Evolutionary conservation across 306 rosid species (phyloP).

Genomic region (Heteromeles arbutifolia): DNA sequence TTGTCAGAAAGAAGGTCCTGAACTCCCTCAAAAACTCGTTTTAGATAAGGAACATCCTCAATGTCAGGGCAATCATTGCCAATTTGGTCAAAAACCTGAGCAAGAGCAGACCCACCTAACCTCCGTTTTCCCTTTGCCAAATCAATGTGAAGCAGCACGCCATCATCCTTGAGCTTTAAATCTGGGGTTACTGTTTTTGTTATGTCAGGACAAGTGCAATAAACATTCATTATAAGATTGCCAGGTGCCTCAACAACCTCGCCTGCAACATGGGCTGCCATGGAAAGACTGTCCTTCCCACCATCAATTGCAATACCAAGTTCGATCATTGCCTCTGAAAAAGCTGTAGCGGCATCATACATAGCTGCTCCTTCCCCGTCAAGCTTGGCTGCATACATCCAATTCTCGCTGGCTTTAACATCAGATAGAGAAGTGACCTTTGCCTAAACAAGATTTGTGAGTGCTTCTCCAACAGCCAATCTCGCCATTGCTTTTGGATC

Average conservation of each 20-base stretch:
- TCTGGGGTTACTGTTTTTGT: slow-evolving; percentile 88
- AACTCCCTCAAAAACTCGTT: slow-evolving; percentile 69
- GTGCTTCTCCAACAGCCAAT: slow-evolving; percentile 90
- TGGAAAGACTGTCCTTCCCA: slow-evolving; percentile 88
- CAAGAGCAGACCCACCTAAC: slow-evolving; percentile 84
- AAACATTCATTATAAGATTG: slow-evolving; percentile 80
- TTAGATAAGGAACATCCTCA: slow-evolving; percentile 72
- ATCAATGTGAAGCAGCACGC: slow-evolving; percentile 76
- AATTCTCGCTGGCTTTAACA: slow-evolving; percentile 86
- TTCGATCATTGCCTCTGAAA: slow-evolving; percentile 77
- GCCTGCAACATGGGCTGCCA: slow-evolving; percentile 75
- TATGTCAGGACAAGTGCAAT: slow-evolving; percentile 87
- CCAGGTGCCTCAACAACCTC: slow-evolving; percentile 96
- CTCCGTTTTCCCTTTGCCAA: slow-evolving; percentile 71
- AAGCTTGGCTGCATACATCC: slow-evolving; percentile 96
- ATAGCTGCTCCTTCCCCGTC: slow-evolving; percentile 90
- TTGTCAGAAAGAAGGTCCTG: slow-evolving; percentile 64
- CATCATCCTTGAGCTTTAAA: slow-evolving; percentile 69
- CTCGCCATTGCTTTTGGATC: slow-evolving; percentile 96
- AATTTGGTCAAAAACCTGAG: slow-evolving; percentile 83
- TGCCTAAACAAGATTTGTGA: slow-evolving; percentile 94
- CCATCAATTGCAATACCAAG: slow-evolving; percentile 93
- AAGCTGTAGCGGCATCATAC: slow-evolving; percentile 76
- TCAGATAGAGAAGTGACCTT: slow-evolving; percentile 77
- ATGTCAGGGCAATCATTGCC: slow-evolving; percentile 77